Evolutionary conservation across 805 yeast species (phyloP), one percentile per base, ranked within the genome.

Genomic region (Candida nonsorbophila): DNA sequence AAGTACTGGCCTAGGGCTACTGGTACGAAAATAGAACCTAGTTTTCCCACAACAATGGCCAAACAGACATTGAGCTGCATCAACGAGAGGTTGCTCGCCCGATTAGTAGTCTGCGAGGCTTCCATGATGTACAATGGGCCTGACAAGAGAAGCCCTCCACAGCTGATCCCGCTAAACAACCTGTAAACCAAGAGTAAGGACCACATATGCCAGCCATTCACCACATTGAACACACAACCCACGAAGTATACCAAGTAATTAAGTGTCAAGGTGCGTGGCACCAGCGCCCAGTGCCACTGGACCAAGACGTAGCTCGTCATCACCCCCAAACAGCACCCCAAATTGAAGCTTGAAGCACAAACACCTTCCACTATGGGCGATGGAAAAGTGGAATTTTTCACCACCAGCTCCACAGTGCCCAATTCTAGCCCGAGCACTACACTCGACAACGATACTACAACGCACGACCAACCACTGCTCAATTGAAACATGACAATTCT

Each of bases 121-220:
- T 44, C 47, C 22, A 39, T 37, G 26, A 46, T 40, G 30, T 46
- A 52, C 19, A 53, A 37, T 3, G 59, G 57, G 3, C 47, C 41
- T 3, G 51, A 20, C 2, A 48, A 48, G 16, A 51, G 38, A 10
- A 49, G 28, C 1, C 43, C 30, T 1, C 63, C 63, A 16, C 54
- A 43, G 5, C 44, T 25, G 7, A 50, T 23, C 5, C 58, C 58
- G 19, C 44, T 31, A 6, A 46, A 13, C 10, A 45, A 19, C 19
- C 58, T 34, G 33, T 28, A 20, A 20, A 28, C 14, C 5, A 24
- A 14, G 16, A 33, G 23, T 9, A 28, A 14, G n/a, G n/a, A n/a
- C n/a, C n/a, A n/a, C n/a, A n/a, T n/a, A n/a, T n/a, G n/a, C n/a
- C n/a, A n/a, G n/a, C n/a, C n/a, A n/a, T n/a, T n/a, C n/a, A n/a